phyloP scores from a whole-genome alignment of 2,329 filamentous ascomycete genomes.

The Beauveria rudraprayagi region DNA sequence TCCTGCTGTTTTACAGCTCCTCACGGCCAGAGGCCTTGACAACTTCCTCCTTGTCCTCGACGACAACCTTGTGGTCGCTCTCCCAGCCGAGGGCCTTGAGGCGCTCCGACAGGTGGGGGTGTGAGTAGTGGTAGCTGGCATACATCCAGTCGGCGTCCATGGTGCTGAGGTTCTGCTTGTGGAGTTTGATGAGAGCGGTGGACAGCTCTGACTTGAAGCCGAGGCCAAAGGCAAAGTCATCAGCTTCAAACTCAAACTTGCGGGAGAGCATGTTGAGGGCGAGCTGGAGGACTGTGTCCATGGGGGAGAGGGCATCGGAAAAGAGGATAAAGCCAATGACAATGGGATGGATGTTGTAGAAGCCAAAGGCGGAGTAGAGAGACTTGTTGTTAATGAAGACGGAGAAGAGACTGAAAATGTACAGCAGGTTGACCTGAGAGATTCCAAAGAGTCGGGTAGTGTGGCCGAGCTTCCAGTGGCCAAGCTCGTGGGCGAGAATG shows the following conservation, averaged over 20 bases:
- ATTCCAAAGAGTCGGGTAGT: slow-evolving; percentile 87
- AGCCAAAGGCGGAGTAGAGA: slow-evolving; percentile 86
- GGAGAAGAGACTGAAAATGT: slow-evolving; percentile 93
- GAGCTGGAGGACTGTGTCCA: slow-evolving; percentile 91
- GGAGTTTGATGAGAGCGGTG: slow-evolving; percentile 86
- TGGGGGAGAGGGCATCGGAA: slow-evolving; percentile 89
- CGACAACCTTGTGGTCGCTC: slow-evolving; percentile 40
- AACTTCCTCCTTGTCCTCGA: slow-evolving; percentile 37
- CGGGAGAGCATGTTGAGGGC: slow-evolving; percentile 93
- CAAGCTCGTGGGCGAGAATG: slow-evolving; percentile 89
- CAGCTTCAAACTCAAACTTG: slow-evolving; percentile 92
- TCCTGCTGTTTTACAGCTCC: slow-evolving; percentile 42
- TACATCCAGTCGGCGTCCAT: slow-evolving; percentile 99
- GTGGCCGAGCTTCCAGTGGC: slow-evolving; percentile 94
- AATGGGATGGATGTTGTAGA: slow-evolving; percentile 73
- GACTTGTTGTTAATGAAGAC: slow-evolving; percentile 95
- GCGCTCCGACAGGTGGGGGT: slow-evolving; percentile 90
- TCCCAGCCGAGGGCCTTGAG: slow-evolving; percentile 87
- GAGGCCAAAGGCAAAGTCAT: slow-evolving; percentile 77
- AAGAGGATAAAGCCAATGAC: slow-evolving; percentile 97
- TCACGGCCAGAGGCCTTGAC: slow-evolving; percentile 70
- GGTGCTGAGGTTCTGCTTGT: slow-evolving; percentile 94
- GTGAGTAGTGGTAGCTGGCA: slow-evolving; percentile 96
- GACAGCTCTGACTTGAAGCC: slow-evolving; percentile 81
- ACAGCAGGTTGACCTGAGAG: slow-evolving; percentile 85